Conservation (phyloP, 345 rosid genomes). For the Eucalyptus brandiana region DNA sequence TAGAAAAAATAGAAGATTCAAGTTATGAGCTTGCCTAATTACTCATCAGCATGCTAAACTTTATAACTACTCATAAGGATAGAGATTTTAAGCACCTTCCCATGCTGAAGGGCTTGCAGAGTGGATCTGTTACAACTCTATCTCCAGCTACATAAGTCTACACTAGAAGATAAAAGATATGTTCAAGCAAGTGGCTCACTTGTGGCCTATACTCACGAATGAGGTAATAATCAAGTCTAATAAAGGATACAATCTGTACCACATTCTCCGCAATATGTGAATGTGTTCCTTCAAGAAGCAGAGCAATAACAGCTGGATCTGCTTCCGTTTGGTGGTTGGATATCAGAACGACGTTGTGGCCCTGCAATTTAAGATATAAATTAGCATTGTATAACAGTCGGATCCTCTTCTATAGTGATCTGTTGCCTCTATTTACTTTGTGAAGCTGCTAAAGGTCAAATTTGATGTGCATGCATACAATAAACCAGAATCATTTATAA, state of each 20-base stretch:
- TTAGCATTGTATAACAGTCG: not conserved
- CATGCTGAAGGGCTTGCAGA: slow-evolving; percentile 97
- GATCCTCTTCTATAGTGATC: not conserved
- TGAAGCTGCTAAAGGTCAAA: not conserved
- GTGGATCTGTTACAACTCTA: slow-evolving; percentile 93
- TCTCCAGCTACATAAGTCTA: slow-evolving; percentile 95
- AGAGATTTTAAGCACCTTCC: slow-evolving; percentile 58
- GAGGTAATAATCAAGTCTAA: not conserved
- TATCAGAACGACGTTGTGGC: slow-evolving; percentile 76
- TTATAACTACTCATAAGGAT: not conserved
- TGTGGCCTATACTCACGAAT: not conserved
- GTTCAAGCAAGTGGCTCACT: not conserved
- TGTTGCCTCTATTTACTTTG: not conserved
- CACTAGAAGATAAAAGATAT: slow-evolving; percentile 1
- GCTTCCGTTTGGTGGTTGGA: slow-evolving; percentile 99
- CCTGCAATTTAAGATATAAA: slow-evolving; percentile 36
- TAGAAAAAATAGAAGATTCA: slow-evolving; percentile 2
- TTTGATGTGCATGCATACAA: not conserved
- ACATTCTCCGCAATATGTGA: slow-evolving; percentile 56
- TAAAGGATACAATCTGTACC: slow-evolving; percentile 22
- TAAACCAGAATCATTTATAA: not conserved
- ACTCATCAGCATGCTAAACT: not conserved
- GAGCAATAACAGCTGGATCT: slow-evolving; percentile 83
- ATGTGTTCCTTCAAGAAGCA: slow-evolving; percentile 71
- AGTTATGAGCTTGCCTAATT: slow-evolving; percentile 1